Evolutionary conservation across 257 asterid species (phyloP).

Genomic region (Nicotiana tomentosiformis): DNA sequence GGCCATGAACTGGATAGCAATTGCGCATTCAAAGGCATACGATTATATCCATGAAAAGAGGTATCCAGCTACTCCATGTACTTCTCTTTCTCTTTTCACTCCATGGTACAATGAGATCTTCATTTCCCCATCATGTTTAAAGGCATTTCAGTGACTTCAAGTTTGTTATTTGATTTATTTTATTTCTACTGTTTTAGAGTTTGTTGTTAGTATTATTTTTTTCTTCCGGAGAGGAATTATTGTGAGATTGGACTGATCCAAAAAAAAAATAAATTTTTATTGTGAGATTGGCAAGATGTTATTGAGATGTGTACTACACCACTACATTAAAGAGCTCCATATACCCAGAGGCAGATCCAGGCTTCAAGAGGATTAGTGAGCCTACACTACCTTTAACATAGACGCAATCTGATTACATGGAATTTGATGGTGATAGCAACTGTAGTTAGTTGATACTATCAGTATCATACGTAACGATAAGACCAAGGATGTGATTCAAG

Average conservation of each 20-base stretch:
- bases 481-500: too few relatives aligned
- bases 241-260: neutral
- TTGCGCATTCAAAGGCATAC: conserved; percentile 80
- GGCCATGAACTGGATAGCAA: conserved; percentile 81
- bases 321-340: neutral
- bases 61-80: conserved; percentile 22
- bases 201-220: neutral
- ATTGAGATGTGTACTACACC: neutral
- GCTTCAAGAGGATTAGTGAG: too few relatives aligned
- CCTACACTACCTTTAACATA: too few relatives aligned
- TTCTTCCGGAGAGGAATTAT: neutral
- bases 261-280: neutral
- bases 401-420: too few relatives aligned
- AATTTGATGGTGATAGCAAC: too few relatives aligned
- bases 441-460: too few relatives aligned
- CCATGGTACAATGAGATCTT: conserved; percentile 2
- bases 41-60: conserved; percentile 84
- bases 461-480: too few relatives aligned
- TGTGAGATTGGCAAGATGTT: neutral
- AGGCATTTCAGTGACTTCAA: neutral
- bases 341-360: too few relatives aligned
- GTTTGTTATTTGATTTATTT: neutral
- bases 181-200: neutral
- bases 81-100: neutral
- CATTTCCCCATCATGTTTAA: neutral